Evolutionary conservation across 345 rosid species (phyloP).

Genomic region (Schrenkiella parvula): DNA sequence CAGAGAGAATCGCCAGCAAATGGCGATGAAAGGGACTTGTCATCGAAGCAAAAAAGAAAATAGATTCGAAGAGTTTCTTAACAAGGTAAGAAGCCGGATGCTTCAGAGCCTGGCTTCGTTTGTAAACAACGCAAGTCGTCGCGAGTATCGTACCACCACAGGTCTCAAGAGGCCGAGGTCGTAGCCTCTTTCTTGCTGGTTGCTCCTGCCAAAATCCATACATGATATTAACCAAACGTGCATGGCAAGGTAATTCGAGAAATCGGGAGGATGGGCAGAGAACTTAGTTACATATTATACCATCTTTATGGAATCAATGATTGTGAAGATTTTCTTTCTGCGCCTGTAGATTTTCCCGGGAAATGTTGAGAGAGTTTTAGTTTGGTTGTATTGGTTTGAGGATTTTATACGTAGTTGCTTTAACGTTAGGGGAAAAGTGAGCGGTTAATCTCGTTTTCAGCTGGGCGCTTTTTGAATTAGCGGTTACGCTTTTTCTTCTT

Average conservation of each 20-base stretch:
- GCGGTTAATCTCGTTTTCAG: constrained; percentile 26
- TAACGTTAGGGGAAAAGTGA: neutral
- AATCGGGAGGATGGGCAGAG: neutral
- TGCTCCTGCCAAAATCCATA: constrained; percentile 22
- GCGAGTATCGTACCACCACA: constrained; percentile 39
- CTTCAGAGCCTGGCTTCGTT: constrained; percentile 32
- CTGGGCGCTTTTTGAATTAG: neutral
- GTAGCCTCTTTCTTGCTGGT: neutral
- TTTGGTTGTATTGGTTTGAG: constrained; percentile 1
- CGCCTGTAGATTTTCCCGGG: neutral
- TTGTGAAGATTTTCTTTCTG: neutral
- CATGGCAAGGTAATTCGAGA: neutral
- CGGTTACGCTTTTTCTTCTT: constrained; percentile 7
- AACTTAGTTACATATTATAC: constrained; percentile 22
- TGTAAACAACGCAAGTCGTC: constrained; percentile 36
- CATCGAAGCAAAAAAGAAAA: constrained; percentile 7
- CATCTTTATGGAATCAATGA: constrained; percentile 12
- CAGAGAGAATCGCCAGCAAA: constrained; percentile 36
- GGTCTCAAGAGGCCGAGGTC: constrained; percentile 61
- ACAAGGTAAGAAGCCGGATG: constrained; percentile 28
- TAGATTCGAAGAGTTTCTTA: constrained; percentile 4
- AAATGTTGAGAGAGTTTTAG: constrained; percentile 11
- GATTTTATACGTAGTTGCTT: neutral
- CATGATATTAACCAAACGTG: neutral
- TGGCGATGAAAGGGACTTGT: constrained; percentile 31